Base-by-base conservation (phyloP, 768 basidiomycete species). In the Xerocomellus intermedius region DNA sequence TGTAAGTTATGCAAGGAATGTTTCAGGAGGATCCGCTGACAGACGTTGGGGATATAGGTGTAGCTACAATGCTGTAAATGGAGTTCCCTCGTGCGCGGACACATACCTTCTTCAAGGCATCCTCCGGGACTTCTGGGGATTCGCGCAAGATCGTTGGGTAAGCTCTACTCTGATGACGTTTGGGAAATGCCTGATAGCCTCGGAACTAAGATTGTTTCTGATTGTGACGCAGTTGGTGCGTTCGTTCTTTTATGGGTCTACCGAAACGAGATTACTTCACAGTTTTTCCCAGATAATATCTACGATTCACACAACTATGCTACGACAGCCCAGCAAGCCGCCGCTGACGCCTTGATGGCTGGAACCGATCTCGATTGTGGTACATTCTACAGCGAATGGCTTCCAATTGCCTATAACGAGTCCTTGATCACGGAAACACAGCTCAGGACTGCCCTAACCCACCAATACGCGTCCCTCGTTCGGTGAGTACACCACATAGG, bases 41-140 rank as follows among this genome's bases (percentile, higher is more conserved):
- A 8, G 22, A 43, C 8, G 21, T 14, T 14, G 21, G 5, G 4
- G 8, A 50, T 30, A 16, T 12, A 56, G 60, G 60, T 85, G 82
- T 72, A 80, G 78, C 57, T 85, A 84, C 63, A 85, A 84, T 56
- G 77, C 82, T 10, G 80, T 85, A 19, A 83, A 84, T 55, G 83
- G 83, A 3, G 66, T 84, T 30, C 82, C 83, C 5, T 73, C 79
- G 1, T 85, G 83, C 60, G 82, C 80, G 21, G 77, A 74, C 60
- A 72, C 75, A 2, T 83, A 78, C 60, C 71, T 85, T 28, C 70
- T 85, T 32, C 80, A 83, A 61, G 71, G 72, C 30, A 64, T 85
- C 24, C 63, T 82, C 22, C 73, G 82, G 17, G 81, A 81, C 50
- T 67, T 70, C 44, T 83, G 79, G 77, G 78, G 77, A 13, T 81